Conservation (phyloP, 164 flowering plant genomes). For the Houttuynia cordata region DNA sequence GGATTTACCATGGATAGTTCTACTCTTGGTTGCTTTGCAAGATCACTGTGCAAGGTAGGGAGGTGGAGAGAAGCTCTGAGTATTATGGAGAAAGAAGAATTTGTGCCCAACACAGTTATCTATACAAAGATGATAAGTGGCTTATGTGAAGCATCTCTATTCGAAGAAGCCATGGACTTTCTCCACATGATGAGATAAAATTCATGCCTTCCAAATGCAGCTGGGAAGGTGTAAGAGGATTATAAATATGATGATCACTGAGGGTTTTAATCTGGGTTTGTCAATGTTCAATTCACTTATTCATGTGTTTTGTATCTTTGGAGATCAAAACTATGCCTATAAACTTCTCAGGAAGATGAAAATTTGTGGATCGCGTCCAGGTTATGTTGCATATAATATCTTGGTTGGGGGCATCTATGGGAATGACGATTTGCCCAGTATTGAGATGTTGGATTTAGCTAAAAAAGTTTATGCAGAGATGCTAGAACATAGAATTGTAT, state of each 20-base stretch:
- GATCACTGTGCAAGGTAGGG: slow-evolving; percentile 55
- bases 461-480: slow-evolving; percentile 67
- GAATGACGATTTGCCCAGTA: slow-evolving; percentile 44
- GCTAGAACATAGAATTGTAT: slow-evolving; percentile 46
- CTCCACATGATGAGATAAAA: slow-evolving; percentile 58
- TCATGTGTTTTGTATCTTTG: slow-evolving; percentile 57
- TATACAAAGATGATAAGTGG: slow-evolving; percentile 81
- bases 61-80: slow-evolving; percentile 66
- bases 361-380: slow-evolving; percentile 49
- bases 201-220: slow-evolving; percentile 75
- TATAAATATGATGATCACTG: slow-evolving; percentile 72
- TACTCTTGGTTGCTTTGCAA: slow-evolving; percentile 45
- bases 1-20: slow-evolving; percentile 49
- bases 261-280: slow-evolving; percentile 77
- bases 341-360: slow-evolving; percentile 71
- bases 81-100: slow-evolving; percentile 63
- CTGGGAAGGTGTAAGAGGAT: slow-evolving; percentile 82
- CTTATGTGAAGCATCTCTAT: slow-evolving; percentile 82
- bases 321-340: slow-evolving; percentile 66
- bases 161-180: slow-evolving; percentile 82
- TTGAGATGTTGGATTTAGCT: slow-evolving; percentile 49
- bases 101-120: slow-evolving; percentile 45
- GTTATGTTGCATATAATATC: slow-evolving; percentile 76
- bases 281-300: slow-evolving; percentile 62
- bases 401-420: slow-evolving; percentile 76